Evolutionary conservation across 108 stramenopile species (phyloP), one percentile per base, ranked within the genome.

Genomic region (Stephanodiscus minutulus): DNA sequence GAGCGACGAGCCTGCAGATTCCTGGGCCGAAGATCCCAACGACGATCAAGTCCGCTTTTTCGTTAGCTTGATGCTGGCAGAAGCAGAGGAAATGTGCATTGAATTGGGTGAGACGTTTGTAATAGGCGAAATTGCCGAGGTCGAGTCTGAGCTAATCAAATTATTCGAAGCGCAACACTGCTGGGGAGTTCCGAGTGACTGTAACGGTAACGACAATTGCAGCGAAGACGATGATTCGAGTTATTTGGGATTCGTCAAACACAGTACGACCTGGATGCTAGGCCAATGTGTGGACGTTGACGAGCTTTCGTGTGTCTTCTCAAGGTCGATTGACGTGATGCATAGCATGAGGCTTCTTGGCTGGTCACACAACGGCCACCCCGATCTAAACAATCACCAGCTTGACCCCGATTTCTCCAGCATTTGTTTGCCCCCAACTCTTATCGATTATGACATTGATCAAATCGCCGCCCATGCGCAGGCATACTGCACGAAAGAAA

Each of bases 91-190:
- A 25, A 33, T 48, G 39, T 78, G 77, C 31, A 25, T 28, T 27
- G 65, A 74, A 27, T 28, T 60, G 31, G 73, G 65, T 7, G 57
- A 52, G 44, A 58, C 35, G 7, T 10, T 70, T 27, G 59, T 25
- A 48, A 4, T 43, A 27, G 64, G 2, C 15, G 44, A 78, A 27
- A 41, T 78, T 49, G 65, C 50, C 57, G 29, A 18, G 18, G 57
- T 56, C 1, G 33, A 70, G 25, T 3, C 57, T 7, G 70, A 78
- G 55, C 27, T 78, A 1, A 20, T 66, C n/a, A 78, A 78, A 39
- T 46, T 78, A 24, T 71, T 78, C 36, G 47, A 12, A 21, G 64
- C 77, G 2, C 39, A 63, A 37, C 46, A 71, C 18, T 78, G 77
- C 58, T 71, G 62, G 70, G 77, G 70, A 6, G 28, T 15, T 28